Evolutionary conservation across 139 green algal genomes (phyloP), one percentile per base, ranked within the genome.

Genomic region (Chlorella vulgaris): DNA sequence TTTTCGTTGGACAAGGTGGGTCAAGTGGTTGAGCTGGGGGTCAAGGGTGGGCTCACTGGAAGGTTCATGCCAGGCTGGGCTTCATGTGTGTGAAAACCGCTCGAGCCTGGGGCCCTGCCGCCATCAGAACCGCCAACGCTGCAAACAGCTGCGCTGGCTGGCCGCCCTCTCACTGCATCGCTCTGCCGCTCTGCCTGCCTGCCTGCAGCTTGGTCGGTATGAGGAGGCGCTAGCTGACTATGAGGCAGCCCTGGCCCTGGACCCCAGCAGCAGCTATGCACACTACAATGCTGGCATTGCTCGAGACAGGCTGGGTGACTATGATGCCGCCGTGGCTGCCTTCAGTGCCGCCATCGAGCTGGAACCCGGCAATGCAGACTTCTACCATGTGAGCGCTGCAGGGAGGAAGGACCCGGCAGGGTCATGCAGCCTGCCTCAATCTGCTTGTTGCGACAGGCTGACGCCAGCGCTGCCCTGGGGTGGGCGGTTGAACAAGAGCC

Each of bases 261-360:
- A 94, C 33, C 89, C 91, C 1, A 13, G 31, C 68, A 94, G 89
- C 85, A 89, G 79, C 76, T 95, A 90, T 83, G 91, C 92, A 7
- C 86, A 88, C 75, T 98, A 97, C 92, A 98, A 98, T 84, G 55
- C 90, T 7, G 94, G 94, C 80, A 98, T 98, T 78, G 93, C 90
- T 1, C 82, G 79, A 33, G 91, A 95, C 77, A 81, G 88, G 19
- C 70, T 86, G 80, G 86, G 86, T 50, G 82, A 93, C 76, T 96
- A 91, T 61, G 58, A 73, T 1, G 87, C 82, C 1, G 93, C 93
- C 1, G 88, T 96, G 43, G 87, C 81, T 26, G 87, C 93, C 78
- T 97, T 97, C 81, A 89, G 74, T 0, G 38, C 78, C 3, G 92
- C 94, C n/a, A 96, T 97, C 22, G 65, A 69, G 18, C 51, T 95